These are phyloP conservation scores for Mycena kentingensis DNA, from an alignment of 768 basidiomycete species.

Conservation along the genomic window DNA sequence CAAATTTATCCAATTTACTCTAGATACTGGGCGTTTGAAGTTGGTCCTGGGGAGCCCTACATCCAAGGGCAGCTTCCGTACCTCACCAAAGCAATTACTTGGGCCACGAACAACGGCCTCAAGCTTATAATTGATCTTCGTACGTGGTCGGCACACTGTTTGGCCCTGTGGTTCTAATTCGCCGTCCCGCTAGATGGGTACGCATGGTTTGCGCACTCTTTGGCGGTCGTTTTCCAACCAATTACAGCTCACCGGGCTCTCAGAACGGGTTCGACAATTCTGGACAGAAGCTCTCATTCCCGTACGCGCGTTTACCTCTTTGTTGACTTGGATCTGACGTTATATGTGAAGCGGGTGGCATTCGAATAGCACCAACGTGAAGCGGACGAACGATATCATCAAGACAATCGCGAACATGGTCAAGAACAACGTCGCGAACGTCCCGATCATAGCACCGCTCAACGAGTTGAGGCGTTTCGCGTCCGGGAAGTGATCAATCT, in stretches of 20 bases:
- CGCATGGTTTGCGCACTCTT: too few relatives aligned
- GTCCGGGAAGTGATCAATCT: not conserved
- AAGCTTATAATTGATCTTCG: slow-evolving; percentile 84
- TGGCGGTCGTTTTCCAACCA: slow-evolving; percentile 10
- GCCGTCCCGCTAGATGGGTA: slow-evolving; percentile 8
- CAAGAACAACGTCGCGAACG: slow-evolving; percentile 38
- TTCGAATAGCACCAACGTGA: slow-evolving; percentile 60
- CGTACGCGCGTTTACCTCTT: slow-evolving; percentile 37
- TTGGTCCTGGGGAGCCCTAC: slow-evolving; percentile 75
- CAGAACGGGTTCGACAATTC: slow-evolving; percentile 89
- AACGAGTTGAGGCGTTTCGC: slow-evolving; percentile 47
- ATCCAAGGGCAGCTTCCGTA: slow-evolving; percentile 77
- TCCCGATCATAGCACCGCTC: slow-evolving; percentile 51
- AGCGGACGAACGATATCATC: slow-evolving; percentile 57
- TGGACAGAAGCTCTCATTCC: slow-evolving; percentile 60
- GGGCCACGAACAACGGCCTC: slow-evolving; percentile 70
- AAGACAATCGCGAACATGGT: slow-evolving; percentile 47
- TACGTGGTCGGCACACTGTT: slow-evolving; percentile 2
- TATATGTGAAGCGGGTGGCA: slow-evolving; percentile 59
- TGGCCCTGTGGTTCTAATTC: slow-evolving; percentile 49
- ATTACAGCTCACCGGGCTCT: slow-evolving; percentile 68
- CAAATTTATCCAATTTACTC: not conserved
- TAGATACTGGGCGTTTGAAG: slow-evolving; percentile 85
- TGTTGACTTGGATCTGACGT: slow-evolving; percentile 12
- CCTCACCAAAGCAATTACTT: slow-evolving; percentile 62